Conservation (phyloP, 768 basidiomycete species). For the Leccinum truebloodii region DNA sequence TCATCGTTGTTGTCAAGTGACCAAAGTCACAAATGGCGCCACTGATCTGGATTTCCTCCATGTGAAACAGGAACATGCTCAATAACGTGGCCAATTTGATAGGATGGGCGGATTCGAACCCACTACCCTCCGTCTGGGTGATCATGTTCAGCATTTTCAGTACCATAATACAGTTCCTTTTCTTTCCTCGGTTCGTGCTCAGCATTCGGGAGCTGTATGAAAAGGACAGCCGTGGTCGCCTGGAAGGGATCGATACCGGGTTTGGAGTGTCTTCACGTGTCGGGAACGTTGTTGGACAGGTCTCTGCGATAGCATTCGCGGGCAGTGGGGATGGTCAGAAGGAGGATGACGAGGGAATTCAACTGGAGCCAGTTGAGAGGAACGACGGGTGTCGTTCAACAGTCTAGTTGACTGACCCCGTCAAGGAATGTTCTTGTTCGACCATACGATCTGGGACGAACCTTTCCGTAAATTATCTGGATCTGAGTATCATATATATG, state of each 20-base stretch:
- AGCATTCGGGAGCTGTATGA: background rate
- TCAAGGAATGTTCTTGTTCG: background rate
- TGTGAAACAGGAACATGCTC: background rate
- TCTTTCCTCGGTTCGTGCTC: background rate
- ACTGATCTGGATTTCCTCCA: background rate
- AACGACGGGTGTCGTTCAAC: background rate
- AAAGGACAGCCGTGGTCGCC: background rate
- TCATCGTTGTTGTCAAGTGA: background rate
- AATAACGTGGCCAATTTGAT: background rate
- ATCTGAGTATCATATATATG: conserved; percentile 2
- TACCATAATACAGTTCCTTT: background rate
- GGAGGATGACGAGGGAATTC: background rate
- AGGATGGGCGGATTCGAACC: background rate
- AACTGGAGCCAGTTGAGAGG: background rate
- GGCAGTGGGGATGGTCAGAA: background rate
- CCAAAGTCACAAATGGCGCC: background rate
- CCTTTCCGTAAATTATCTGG: background rate
- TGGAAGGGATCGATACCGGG: background rate
- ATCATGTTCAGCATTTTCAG: background rate
- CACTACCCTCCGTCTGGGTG: background rate
- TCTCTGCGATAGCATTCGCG: background rate
- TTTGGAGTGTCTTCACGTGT: background rate
- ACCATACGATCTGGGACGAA: background rate
- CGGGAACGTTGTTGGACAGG: background rate
- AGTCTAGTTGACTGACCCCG: background rate